Percentiles rank a stretch among this genome's conserved stretches.
phyloP scores from a whole-genome alignment of 1,284 basidiomycete species.

The Entoloma clypeatum region DNA sequence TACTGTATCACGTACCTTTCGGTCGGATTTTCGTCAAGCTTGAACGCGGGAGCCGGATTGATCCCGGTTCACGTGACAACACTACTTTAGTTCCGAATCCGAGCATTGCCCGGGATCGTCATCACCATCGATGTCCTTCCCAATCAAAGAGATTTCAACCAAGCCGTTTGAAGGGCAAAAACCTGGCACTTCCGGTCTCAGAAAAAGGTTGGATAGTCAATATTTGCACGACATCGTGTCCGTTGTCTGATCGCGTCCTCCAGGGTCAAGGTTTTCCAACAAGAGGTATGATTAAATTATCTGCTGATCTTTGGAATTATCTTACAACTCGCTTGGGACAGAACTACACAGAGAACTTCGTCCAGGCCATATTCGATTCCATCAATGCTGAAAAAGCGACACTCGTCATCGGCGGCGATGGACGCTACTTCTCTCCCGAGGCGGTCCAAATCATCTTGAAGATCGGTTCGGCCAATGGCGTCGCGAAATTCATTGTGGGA shows the following conservation, averaged over 20 bases:
- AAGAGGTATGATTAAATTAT: constrained; percentile 65
- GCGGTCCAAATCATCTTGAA: constrained; percentile 88
- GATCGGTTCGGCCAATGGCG: constrained; percentile 89
- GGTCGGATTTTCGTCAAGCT: too few relatives aligned
- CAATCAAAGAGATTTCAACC: constrained; percentile 61
- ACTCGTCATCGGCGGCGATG: constrained; percentile 95
- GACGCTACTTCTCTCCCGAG: constrained; percentile 90
- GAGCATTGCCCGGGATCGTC: too few relatives aligned
- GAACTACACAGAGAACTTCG: constrained; percentile 99
- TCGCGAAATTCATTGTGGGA: constrained; percentile 86
- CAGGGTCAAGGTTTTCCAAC: constrained; percentile 92
- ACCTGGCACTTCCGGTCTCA: constrained; percentile 90
- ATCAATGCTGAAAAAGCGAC: constrained; percentile 83
- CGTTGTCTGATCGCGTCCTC: constrained; percentile 15
- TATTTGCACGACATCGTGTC: constrained; percentile 15
- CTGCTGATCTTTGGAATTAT: constrained; percentile 14
- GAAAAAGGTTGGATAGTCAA: constrained; percentile 67
- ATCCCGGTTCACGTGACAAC: too few relatives aligned
- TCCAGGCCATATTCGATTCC: constrained; percentile 92
- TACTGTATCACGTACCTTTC: too few relatives aligned
- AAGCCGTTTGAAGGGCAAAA: constrained; percentile 89
- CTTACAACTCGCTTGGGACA: constrained; percentile 28
- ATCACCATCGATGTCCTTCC: constrained; percentile 36
- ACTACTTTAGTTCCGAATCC: too few relatives aligned
- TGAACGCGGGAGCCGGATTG: too few relatives aligned